Base-by-base conservation (phyloP, 108 stramenopile species). In the Schizochytrium sp. region DNA sequence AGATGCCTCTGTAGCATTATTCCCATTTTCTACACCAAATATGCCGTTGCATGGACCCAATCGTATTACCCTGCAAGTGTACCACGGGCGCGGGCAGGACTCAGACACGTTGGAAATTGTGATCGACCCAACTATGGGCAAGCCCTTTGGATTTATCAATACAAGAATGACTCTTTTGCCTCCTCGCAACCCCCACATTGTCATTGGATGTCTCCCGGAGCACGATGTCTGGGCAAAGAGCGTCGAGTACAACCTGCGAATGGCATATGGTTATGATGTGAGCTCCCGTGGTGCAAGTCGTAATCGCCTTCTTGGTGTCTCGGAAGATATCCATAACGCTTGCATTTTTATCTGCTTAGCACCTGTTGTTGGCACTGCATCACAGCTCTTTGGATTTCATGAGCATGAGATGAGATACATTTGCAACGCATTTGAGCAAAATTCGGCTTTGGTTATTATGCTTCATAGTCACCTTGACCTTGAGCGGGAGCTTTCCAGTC, bases 401-500 rank as follows among this genome's bases (percentile, higher is more conserved):
- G 64, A 69, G 64, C 28, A 12, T 12, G 64, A 69, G 64, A 7
- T 38, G 28, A 7, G 28, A 8, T 69, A 13, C 28, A 15, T 69
- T 15, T 44, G 44, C 28, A 7, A 38, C 15, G 64, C 64, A 8
- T 69, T 38, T 38, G 64, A 69, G 28, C 10, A 8, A 44, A 38
- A 38, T 0, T 44, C 42, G 19, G 64, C 64, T 7, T 44, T 69
- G 8, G 64, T 44, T 13, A 12, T 69, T 69, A 0, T 69, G 7
- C 64, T 69, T 7, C 64, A 69, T 69, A 38, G 15, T 44, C 12
- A 69, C 64, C 28, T 69, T 8, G 64, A 69, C 64, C 64, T 69
- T 7, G 64, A 7, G 19, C 64, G 44, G 28, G 64, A 69, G 64
- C 15, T 69, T 69, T 7, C 64, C 10, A 38, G 44, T 15, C 15